Evolutionary conservation across 345 rosid genomes (phyloP).

Genomic region (Acer saccharum): DNA sequence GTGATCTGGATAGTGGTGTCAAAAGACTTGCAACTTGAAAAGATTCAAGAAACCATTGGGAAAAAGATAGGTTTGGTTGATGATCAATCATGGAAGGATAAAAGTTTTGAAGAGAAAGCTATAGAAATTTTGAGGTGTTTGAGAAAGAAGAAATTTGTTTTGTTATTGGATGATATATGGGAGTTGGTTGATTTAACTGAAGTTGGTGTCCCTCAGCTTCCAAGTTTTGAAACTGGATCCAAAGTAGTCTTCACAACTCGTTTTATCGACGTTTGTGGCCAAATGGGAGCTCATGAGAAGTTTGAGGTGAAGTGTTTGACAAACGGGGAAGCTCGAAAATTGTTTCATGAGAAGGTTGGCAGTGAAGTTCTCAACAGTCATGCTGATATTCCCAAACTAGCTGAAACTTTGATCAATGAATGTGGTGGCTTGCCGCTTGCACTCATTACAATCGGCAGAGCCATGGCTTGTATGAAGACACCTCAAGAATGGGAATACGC

Average conservation of each 20-base stretch:
- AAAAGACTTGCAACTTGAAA: not conserved
- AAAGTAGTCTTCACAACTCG: slow-evolving; percentile 13
- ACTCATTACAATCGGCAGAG: too few species aligned
- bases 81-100: not conserved
- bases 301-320: slow-evolving; percentile 3
- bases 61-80: not conserved
- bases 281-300: not conserved
- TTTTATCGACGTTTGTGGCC: not conserved
- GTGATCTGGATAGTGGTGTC: slow-evolving; percentile 1
- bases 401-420: not conserved
- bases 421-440: too few species aligned
- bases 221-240: not conserved
- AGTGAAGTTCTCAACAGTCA: not conserved
- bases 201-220: slow-evolving; percentile 1
- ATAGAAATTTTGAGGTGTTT: not conserved
- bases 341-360: not conserved
- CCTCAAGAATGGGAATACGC: not conserved
- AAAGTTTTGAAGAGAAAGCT: not conserved
- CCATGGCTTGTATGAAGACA: too few species aligned
- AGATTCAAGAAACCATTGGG: not conserved
- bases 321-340: not conserved
- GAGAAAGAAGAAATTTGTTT: not conserved
- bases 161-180: slow-evolving; percentile 14
- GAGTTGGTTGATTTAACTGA: slow-evolving; percentile 5
- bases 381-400: slow-evolving; percentile 1